Evolutionary conservation across 108 stramenopile species (phyloP).

Genomic region (Seminavis robusta): DNA sequence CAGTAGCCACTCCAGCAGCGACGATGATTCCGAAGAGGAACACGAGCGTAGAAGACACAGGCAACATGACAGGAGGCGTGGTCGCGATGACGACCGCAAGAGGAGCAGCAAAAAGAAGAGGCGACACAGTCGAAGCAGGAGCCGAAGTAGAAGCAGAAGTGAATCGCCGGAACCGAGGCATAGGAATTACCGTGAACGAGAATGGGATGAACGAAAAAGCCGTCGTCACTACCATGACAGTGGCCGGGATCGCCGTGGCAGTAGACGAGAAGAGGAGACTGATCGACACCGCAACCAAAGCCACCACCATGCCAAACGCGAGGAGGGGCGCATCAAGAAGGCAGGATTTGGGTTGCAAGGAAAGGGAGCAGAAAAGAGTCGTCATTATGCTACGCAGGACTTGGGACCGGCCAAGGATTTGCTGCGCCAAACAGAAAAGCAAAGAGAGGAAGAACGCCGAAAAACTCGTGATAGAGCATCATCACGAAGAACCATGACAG

Average conservation of each 20-base stretch:
- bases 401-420: conserved; percentile 61
- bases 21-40: conserved; percentile 9
- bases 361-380: neutral
- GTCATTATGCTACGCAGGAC: conserved; percentile 10
- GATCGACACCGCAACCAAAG: neutral
- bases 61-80: neutral
- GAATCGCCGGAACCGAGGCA: neutral
- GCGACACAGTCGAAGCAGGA: conserved; percentile 3
- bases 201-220: neutral
- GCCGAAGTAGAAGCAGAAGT: conserved; percentile 1
- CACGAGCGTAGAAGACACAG: conserved; percentile 4
- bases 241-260: neutral
- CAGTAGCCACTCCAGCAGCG: conserved; percentile 2
- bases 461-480: conserved; percentile 2
- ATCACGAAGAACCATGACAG: conserved; percentile 17
- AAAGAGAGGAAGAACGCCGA: conserved; percentile 38
- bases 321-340: conserved; percentile 7
- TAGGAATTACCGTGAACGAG: neutral
- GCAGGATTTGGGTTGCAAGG: conserved; percentile 60
- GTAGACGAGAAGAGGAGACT: conserved; percentile 7
- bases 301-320: neutral
- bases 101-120: neutral
- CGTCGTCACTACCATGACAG: conserved; percentile 16
- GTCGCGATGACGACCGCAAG: conserved; percentile 1
- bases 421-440: conserved; percentile 46